Evolutionary conservation across 352 stramenopile genomes (phyloP).

Genomic region (Phytophthora citricola): DNA sequence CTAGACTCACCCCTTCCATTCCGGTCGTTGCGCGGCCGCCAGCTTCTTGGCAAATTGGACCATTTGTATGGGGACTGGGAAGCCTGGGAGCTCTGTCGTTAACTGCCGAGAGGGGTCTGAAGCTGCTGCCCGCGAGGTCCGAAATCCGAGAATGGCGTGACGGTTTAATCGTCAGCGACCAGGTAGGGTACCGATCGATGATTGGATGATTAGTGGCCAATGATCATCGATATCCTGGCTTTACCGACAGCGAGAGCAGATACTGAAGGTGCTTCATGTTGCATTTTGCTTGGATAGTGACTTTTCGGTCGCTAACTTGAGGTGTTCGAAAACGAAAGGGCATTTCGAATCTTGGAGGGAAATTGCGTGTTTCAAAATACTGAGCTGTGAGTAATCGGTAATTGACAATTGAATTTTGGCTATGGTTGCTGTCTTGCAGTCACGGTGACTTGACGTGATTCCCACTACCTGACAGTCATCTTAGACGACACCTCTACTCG

Average conservation of each 20-base stretch:
- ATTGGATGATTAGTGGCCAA: too few relatives aligned
- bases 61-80: constrained; percentile 36
- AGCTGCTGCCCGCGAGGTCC: too few relatives aligned
- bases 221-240: too few relatives aligned
- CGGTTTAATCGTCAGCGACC: constrained; percentile 3
- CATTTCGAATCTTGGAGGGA: constrained; percentile 8
- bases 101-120: too few relatives aligned
- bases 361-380: constrained; percentile 1
- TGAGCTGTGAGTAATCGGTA: constrained; percentile 7
- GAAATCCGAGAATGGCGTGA: constrained; percentile 16
- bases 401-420: background rate
- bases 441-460: too few relatives aligned
- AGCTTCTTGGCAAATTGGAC: constrained; percentile 89
- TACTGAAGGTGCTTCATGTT: background rate
- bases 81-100: background rate
- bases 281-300: background rate
- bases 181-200: too few relatives aligned
- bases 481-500: background rate
- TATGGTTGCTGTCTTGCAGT: too few relatives aligned
- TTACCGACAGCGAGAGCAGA: background rate
- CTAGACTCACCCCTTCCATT: constrained; percentile 69
- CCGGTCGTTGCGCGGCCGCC: constrained; percentile 65
- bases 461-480: background rate
- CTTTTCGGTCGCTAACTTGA: background rate
- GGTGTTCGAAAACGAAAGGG: background rate